Evolutionary conservation across 495 filamentous ascomycete genomes (phyloP).

Genomic region (Penicillium macrosclerotiorum): DNA sequence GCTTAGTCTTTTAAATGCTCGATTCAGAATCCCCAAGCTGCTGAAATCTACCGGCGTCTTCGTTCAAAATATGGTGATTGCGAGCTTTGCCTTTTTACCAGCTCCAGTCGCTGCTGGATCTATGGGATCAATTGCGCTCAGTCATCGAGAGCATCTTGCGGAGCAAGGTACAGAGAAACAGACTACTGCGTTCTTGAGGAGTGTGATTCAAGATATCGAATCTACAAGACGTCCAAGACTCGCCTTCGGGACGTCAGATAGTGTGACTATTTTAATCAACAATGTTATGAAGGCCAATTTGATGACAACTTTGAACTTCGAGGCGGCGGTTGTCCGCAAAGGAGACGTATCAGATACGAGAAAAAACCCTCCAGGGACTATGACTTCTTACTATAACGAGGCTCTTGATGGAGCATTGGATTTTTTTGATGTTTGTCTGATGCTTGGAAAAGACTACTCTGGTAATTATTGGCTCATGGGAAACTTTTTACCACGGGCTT

Average conservation of each 20-base stretch:
- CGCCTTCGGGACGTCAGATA: conserved; percentile 12
- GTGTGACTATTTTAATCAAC: conserved; percentile 10
- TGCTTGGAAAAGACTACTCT: conserved; percentile 14
- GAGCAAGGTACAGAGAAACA: conserved; percentile 16
- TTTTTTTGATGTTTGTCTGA: conserved; percentile 12
- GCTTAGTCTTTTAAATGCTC: conserved; percentile 11
- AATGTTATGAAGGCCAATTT: conserved; percentile 18
- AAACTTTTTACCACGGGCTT: conserved; percentile 10
- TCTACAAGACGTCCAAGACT: conserved; percentile 1
- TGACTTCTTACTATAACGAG: conserved; percentile 19
- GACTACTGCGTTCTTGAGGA: conserved; percentile 3
- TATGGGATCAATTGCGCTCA: conserved; percentile 12
- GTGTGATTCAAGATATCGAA: conserved; percentile 10
- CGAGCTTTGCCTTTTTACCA: conserved; percentile 16
- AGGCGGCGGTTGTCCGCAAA: conserved; percentile 8
- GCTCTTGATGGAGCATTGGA: conserved; percentile 6
- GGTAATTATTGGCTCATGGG: conserved; percentile 20
- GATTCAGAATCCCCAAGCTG: conserved; percentile 10
- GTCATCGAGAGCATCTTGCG: conserved; percentile 8
- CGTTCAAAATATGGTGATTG: conserved; percentile 19
- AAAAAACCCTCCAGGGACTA: conserved; percentile 14
- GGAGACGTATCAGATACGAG: conserved; percentile 10
- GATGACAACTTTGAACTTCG: conserved; percentile 12
- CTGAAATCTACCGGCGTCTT: conserved; percentile 10
- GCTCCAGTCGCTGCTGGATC: neutral